Conservation (phyloP, 257 asterid genomes). For the Echium plantagineum region DNA sequence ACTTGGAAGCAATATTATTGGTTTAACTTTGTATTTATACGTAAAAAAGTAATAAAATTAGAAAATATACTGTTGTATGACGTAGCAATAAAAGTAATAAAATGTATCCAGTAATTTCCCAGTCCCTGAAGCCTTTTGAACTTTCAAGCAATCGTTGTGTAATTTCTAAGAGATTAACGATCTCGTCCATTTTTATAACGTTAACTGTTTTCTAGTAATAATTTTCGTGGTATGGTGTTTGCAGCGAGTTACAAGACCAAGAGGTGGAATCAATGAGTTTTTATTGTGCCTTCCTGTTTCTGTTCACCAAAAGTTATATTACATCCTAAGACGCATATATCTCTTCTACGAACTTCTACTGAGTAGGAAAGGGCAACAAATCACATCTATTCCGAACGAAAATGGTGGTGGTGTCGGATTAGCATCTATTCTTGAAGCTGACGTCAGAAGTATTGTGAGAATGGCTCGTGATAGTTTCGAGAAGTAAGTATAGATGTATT, state of each 20-base stretch:
- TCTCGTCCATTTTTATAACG: too few relatives aligned
- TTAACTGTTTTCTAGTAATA: background rate
- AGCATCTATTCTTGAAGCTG: constrained; percentile 79
- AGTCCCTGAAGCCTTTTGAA: too few relatives aligned
- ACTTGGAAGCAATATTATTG: too few relatives aligned
- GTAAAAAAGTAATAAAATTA: too few relatives aligned
- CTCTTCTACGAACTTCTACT: constrained; percentile 35
- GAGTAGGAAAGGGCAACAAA: constrained; percentile 35
- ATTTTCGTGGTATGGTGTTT: constrained; percentile 1
- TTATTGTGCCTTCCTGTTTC: constrained; percentile 94
- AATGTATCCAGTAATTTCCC: too few relatives aligned
- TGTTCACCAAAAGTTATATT: constrained; percentile 62
- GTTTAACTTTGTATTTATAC: too few relatives aligned
- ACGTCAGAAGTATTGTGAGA: constrained; percentile 60
- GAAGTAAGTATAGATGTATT: constrained; percentile 39
- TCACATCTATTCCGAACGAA: constrained; percentile 25
- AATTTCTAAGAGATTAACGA: background rate
- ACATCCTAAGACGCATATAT: constrained; percentile 44
- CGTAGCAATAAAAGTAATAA: too few relatives aligned
- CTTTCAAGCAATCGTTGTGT: background rate
- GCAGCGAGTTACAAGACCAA: constrained; percentile 93
- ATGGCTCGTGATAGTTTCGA: constrained; percentile 80
- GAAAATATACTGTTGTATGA: too few relatives aligned
- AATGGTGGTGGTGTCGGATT: constrained; percentile 55
- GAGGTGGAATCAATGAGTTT: constrained; percentile 92